A percentile compares a stretch with the other conserved stretches of the same genome.
These are phyloP conservation scores for Mycena metata DNA, from an alignment of 768 basidiomycete genomes.

Conservation along the genomic window DNA sequence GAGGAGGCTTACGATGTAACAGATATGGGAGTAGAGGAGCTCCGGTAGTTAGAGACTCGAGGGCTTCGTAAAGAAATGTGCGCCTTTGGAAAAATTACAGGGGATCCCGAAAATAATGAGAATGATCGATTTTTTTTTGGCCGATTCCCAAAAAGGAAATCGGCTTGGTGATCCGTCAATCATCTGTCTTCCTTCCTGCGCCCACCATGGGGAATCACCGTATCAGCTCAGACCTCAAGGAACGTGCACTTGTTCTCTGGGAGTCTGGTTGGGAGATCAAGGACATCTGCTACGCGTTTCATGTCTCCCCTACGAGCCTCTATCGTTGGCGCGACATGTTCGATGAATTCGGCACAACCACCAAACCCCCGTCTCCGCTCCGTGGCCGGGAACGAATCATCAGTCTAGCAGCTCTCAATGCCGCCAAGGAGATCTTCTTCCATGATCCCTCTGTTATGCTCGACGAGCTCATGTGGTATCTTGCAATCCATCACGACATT, in stretches of 20 bases:
- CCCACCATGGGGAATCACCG: slow-evolving; percentile 24
- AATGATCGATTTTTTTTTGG: slow-evolving; percentile 8
- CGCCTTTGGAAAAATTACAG: no score
- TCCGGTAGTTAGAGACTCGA: no score
- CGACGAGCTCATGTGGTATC: slow-evolving; percentile 31
- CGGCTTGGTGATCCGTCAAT: neutral
- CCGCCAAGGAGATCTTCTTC: slow-evolving; percentile 23
- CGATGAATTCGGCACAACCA: slow-evolving; percentile 30
- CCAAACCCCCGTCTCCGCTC: slow-evolving; percentile 38
- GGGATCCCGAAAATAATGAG: no score
- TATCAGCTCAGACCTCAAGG: slow-evolving; percentile 37
- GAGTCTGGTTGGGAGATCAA: slow-evolving; percentile 35
- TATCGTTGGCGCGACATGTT: slow-evolving; percentile 40
- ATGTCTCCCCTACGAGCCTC: slow-evolving; percentile 36
- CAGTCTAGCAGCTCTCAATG: slow-evolving; percentile 29
- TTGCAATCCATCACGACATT: slow-evolving; percentile 34
- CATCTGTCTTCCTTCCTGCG: no score
- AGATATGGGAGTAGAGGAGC: no score
- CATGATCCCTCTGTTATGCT: slow-evolving; percentile 26
- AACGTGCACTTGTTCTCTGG: slow-evolving; percentile 40
- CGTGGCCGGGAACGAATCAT: slow-evolving; percentile 32
- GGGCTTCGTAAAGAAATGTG: no score
- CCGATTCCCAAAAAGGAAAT: slow-evolving; percentile 22
- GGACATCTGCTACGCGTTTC: slow-evolving; percentile 38
- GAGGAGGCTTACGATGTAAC: no score